A percentile compares a stretch with the other conserved stretches of the same genome.
Evolutionary conservation across 2,329 filamentous ascomycete genomes (phyloP).

Genomic region (Xylaria sp.): DNA sequence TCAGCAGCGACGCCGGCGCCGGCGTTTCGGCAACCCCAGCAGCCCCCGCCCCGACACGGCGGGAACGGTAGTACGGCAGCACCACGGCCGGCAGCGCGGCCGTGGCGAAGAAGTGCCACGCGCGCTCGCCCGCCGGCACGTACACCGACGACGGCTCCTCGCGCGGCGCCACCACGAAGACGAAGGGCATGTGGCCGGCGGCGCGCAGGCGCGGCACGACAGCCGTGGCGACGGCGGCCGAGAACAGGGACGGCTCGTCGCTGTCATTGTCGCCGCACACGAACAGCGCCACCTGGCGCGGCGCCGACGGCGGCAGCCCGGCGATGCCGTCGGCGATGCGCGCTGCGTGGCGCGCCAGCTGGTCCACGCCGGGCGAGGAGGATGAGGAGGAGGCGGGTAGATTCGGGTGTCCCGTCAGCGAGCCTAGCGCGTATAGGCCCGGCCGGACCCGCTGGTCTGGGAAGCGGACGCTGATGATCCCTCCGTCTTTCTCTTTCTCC

Average conservation of each 20-base stretch:
- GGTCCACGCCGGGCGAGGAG: neutral
- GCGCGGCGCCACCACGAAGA: neutral
- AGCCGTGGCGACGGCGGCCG: neutral
- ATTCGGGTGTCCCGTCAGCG: slow-evolving; percentile 7
- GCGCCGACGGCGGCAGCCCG: neutral
- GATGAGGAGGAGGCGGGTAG: no score
- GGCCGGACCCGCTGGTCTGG: neutral
- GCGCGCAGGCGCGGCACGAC: neutral
- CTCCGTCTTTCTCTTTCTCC: no score
- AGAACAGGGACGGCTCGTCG: no score
- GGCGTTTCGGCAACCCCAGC: no score
- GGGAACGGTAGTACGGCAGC: neutral
- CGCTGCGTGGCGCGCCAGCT: neutral
- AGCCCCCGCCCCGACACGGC: no score
- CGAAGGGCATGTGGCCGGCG: slow-evolving; percentile 9
- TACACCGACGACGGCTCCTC: slow-evolving; percentile 1
- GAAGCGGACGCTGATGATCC: neutral
- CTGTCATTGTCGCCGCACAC: slow-evolving; percentile 1
- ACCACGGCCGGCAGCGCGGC: neutral
- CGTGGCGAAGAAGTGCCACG: slow-evolving; percentile 1
- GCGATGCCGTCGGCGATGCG: slow-evolving; percentile 2
- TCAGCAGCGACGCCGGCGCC: neutral
- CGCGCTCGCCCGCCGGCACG: neutral
- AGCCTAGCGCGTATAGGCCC: slow-evolving; percentile 3
- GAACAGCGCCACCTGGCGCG: slow-evolving; percentile 1